A percentile compares a stretch with the other conserved stretches of the same genome.
These are phyloP conservation scores for Cicer cuneatum DNA, from an alignment of 306 rosid genomes.

Conservation along the genomic window DNA sequence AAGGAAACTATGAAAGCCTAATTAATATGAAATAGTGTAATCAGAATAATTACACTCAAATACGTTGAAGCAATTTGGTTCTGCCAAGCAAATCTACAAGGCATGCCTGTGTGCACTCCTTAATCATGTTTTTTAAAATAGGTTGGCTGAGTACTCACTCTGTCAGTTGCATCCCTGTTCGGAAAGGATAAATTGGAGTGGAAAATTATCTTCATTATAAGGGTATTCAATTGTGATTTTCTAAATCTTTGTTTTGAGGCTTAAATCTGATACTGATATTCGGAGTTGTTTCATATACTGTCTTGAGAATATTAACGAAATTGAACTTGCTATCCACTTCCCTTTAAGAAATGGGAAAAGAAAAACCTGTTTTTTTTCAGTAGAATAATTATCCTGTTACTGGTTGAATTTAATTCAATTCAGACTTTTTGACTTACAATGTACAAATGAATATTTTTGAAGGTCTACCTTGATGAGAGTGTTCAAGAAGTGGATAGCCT, in stretches of 20 bases:
- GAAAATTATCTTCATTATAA: background rate
- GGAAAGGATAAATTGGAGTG: background rate
- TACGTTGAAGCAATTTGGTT: background rate
- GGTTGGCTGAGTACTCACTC: conserved; percentile 6
- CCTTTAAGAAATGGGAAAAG: conserved; percentile 16
- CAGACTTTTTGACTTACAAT: conserved; percentile 35
- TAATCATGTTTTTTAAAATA: conserved; percentile 15
- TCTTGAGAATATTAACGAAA: conserved; percentile 31
- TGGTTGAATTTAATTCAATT: conserved; percentile 11
- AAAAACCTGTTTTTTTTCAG: conserved; percentile 19
- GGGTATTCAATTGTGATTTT: conserved; percentile 9
- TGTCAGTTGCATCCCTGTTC: conserved; percentile 7
- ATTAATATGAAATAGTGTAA: background rate
- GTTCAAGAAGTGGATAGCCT: conserved; percentile 83
- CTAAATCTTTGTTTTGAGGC: conserved; percentile 21
- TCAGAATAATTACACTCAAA: background rate
- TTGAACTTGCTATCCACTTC: conserved; percentile 32
- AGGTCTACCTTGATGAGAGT: conserved; percentile 76
- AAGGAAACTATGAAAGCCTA: background rate
- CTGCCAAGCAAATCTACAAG: conserved; percentile 11
- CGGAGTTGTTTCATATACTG: conserved; percentile 23
- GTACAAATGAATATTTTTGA: conserved; percentile 40
- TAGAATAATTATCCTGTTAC: conserved; percentile 23
- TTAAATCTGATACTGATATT: background rate
- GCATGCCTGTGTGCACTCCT: background rate